Evolutionary conservation across 257 asterid genomes (phyloP).

Genomic region (Petunia secreta): DNA sequence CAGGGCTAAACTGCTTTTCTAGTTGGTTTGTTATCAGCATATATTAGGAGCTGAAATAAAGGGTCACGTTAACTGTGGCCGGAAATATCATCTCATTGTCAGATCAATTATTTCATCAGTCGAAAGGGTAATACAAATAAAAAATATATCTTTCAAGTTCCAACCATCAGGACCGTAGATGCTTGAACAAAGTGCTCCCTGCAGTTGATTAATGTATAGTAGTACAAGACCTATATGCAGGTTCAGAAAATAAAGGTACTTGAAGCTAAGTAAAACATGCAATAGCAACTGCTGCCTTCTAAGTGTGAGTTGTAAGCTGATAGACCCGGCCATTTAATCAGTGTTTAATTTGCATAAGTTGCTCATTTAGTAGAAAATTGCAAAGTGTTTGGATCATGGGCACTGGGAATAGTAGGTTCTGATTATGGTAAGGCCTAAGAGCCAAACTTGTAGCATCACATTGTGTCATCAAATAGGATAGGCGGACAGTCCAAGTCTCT

Average conservation of each 20-base stretch:
- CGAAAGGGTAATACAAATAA: neutral
- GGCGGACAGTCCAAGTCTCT: neutral
- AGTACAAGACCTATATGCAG: neutral
- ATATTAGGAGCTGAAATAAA: neutral
- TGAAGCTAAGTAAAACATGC: neutral
- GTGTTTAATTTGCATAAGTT: neutral
- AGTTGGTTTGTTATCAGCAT: neutral
- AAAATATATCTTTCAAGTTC: too few relatives aligned
- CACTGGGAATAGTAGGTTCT: neutral
- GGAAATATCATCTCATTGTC: slow-evolving; percentile 5
- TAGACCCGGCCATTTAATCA: neutral
- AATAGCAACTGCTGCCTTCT: neutral
- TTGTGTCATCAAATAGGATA: neutral
- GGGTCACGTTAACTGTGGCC: neutral
- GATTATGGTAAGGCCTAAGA: neutral
- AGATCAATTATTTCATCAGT: neutral
- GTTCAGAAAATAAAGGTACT: neutral
- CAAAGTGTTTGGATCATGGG: neutral
- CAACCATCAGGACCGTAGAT: too few relatives aligned
- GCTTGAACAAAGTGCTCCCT: slow-evolving; percentile 4
- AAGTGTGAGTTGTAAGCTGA: neutral
- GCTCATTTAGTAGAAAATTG: neutral
- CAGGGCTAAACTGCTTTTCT: neutral
- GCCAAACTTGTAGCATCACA: neutral
- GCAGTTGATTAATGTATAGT: slow-evolving; percentile 1